phyloP scores from a whole-genome alignment of 805 yeast species.

The Starmerella roubikii region DNA sequence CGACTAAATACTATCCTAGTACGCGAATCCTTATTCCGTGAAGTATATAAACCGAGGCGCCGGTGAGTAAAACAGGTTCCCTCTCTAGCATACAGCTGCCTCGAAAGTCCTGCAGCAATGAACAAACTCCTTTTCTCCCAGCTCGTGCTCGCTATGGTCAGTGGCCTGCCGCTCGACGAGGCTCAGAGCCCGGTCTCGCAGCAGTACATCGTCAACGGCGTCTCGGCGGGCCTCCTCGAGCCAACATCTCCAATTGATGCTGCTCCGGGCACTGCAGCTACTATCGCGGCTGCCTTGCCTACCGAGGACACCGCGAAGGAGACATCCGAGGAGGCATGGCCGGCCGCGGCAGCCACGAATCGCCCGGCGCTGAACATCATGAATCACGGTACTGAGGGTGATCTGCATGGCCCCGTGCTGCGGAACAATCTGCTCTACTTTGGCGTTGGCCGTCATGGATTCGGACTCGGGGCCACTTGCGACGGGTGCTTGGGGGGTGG shows the following conservation, averaged over 20 bases:
- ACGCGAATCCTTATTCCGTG: too few species aligned
- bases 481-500: neutral
- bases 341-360: neutral
- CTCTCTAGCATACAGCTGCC: too few species aligned
- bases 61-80: too few species aligned
- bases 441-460: constrained; percentile 9
- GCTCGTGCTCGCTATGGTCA: neutral
- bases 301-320: neutral
- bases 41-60: too few species aligned
- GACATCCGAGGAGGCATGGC: neutral
- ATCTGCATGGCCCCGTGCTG: constrained; percentile 9
- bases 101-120: too few species aligned
- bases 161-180: too few species aligned
- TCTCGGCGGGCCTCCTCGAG: neutral
- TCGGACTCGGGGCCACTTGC: constrained; percentile 4
- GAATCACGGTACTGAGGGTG: constrained; percentile 11
- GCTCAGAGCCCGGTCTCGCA: too few species aligned
- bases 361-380: constrained; percentile 1
- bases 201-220: neutral
- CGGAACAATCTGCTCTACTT: constrained; percentile 15
- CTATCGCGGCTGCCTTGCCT: neutral
- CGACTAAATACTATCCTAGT: too few species aligned
- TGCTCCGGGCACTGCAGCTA: neutral
- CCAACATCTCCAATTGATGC: neutral
- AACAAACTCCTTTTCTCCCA: neutral